Evolutionary conservation across 2,329 filamentous ascomycete genomes (phyloP).

Genomic region (Alternaria arborescens): DNA sequence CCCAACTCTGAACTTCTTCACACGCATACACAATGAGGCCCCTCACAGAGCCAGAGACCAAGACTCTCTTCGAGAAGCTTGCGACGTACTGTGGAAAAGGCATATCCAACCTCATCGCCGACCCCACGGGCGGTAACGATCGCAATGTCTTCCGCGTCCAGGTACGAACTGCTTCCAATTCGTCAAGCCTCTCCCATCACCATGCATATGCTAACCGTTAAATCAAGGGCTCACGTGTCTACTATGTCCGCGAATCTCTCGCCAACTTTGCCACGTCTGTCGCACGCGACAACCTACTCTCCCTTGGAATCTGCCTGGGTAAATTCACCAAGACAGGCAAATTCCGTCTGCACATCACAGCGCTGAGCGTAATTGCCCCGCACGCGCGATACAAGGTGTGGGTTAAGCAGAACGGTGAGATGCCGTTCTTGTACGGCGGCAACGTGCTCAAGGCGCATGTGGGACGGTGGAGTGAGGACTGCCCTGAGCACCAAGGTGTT

Average conservation of each 20-base stretch:
- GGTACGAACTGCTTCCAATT: constrained; percentile 46
- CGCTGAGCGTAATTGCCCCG: constrained; percentile 85
- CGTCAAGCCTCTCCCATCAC: background rate
- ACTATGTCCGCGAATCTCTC: constrained; percentile 88
- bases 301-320: constrained; percentile 87
- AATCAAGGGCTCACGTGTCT: constrained; percentile 76
- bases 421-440: constrained; percentile 95
- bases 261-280: constrained; percentile 92
- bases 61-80: constrained; percentile 88
- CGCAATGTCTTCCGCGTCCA: constrained; percentile 58
- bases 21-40: constrained; percentile 67
- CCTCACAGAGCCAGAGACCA: constrained; percentile 80
- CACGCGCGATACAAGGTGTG: constrained; percentile 97
- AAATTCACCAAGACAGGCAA: constrained; percentile 98
- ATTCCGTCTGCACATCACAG: constrained; percentile 92
- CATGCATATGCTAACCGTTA: constrained; percentile 12
- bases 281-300: constrained; percentile 81
- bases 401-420: constrained; percentile 95
- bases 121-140: constrained; percentile 42
- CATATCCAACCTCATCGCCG: constrained; percentile 75
- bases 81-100: constrained; percentile 91
- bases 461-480: constrained; percentile 87
- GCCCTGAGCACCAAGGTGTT: constrained; percentile 90
- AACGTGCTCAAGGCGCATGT: constrained; percentile 86
- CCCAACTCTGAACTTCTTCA: constrained; percentile 5